Evolutionary conservation across 1,284 basidiomycete genomes (phyloP).

Genomic region (Malassezia furfur): DNA sequence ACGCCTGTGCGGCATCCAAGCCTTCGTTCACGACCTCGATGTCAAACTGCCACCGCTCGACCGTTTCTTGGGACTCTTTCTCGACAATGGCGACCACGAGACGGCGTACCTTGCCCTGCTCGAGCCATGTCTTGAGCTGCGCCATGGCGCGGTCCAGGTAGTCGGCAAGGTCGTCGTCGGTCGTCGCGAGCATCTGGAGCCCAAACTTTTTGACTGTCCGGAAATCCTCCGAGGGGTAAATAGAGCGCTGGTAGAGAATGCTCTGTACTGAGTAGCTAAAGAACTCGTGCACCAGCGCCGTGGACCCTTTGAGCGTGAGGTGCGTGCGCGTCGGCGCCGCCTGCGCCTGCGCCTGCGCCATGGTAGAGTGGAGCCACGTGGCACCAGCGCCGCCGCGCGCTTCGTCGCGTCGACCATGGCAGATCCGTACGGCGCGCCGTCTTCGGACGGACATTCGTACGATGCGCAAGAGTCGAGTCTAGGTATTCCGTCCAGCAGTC

Average conservation of each 20-base stretch:
- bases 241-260: constrained; percentile 90
- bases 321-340: constrained; percentile 36
- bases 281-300: constrained; percentile 91
- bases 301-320: constrained; percentile 81
- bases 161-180: constrained; percentile 80
- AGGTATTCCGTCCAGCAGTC: constrained; percentile 40
- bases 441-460: constrained; percentile 1
- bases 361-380: constrained; percentile 2
- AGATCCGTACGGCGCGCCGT: not conserved
- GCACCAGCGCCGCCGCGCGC: not conserved
- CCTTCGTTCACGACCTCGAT: constrained; percentile 60
- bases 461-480: constrained; percentile 28
- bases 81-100: constrained; percentile 92
- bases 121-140: constrained; percentile 68
- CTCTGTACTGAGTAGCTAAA: constrained; percentile 79
- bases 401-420: not conserved
- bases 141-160: constrained; percentile 83
- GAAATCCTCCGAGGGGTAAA: constrained; percentile 97
- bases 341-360: constrained; percentile 17
- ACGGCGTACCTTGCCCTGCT: constrained; percentile 78
- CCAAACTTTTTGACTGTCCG: constrained; percentile 73
- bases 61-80: constrained; percentile 77
- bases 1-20: not conserved
- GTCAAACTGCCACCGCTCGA: constrained; percentile 98
- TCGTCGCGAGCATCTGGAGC: constrained; percentile 84